A percentile compares a stretch with the other conserved stretches of the same genome.
These are phyloP conservation scores for Ceratocystis harringtonii DNA, from an alignment of 2,329 filamentous ascomycete species.

Conservation along the genomic window DNA sequence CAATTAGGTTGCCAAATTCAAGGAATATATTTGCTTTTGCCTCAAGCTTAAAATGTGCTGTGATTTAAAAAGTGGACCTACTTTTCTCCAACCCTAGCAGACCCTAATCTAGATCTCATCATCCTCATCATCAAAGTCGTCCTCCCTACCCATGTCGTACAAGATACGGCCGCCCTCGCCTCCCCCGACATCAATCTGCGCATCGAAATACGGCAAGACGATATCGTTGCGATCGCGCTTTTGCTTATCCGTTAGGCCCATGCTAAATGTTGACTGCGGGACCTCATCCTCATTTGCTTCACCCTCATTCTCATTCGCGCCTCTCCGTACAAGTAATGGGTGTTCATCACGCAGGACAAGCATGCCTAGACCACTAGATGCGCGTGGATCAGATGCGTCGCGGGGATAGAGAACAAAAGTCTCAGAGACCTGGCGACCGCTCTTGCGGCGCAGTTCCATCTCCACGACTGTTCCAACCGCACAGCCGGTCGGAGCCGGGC, in stretches of 20 bases:
- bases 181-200: constrained; percentile 62
- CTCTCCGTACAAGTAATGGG: constrained; percentile 33
- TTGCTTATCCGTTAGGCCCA: constrained; percentile 84
- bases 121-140: constrained; percentile 93
- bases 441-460: constrained; percentile 75
- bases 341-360: constrained; percentile 60
- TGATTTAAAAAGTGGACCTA: background rate
- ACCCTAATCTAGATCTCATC: constrained; percentile 54
- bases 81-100: background rate
- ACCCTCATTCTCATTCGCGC: constrained; percentile 22
- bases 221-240: constrained; percentile 72
- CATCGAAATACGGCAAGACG: constrained; percentile 90
- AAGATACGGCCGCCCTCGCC: constrained; percentile 85
- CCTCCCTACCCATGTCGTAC: constrained; percentile 92
- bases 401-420: constrained; percentile 31
- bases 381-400: background rate
- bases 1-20: background rate
- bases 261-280: constrained; percentile 64
- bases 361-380: constrained; percentile 22
- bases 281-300: constrained; percentile 29
- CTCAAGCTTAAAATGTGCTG: background rate
- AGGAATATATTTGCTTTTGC: background rate
- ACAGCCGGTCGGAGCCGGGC: too few relatives aligned
- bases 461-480: constrained; percentile 47
- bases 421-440: constrained; percentile 63